phyloP scores from a whole-genome alignment of 2,329 filamentous ascomycete genomes.

The Ophiocordyceps australis region DNA sequence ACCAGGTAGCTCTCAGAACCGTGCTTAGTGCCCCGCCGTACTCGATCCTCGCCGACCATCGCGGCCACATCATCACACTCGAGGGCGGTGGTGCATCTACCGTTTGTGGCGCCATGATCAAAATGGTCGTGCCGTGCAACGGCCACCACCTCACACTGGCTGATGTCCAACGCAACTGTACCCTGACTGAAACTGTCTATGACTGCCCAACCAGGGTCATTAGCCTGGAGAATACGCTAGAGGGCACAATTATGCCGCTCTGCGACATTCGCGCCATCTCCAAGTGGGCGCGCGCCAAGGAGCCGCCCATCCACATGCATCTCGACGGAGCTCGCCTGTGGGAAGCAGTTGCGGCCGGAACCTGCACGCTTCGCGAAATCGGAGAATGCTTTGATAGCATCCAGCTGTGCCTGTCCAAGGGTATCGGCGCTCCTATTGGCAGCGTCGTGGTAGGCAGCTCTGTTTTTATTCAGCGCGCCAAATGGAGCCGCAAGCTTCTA shows the following conservation, averaged over 20 bases:
- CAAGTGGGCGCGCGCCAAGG: slow-evolving; percentile 38
- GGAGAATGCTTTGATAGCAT: slow-evolving; percentile 52
- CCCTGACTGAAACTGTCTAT: too few species aligned
- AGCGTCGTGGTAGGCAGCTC: slow-evolving; percentile 45
- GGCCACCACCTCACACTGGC: slow-evolving; percentile 56
- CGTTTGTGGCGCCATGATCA: slow-evolving; percentile 41
- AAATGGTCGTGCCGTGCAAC: slow-evolving; percentile 49
- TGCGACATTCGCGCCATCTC: slow-evolving; percentile 49
- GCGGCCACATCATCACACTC: slow-evolving; percentile 56
- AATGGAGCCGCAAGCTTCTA: slow-evolving; percentile 43
- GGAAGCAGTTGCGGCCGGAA: slow-evolving; percentile 58
- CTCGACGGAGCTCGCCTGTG: slow-evolving; percentile 68
- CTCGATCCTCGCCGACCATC: slow-evolving; percentile 56
- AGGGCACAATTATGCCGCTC: slow-evolving; percentile 61
- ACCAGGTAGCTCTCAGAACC: slow-evolving; percentile 67
- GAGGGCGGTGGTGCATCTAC: slow-evolving; percentile 36
- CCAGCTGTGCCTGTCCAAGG: slow-evolving; percentile 65
- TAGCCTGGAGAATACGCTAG: slow-evolving; percentile 68
- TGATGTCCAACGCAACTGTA: slow-evolving; percentile 49
- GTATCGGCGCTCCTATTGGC: slow-evolving; percentile 62
- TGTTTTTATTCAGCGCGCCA: slow-evolving; percentile 15
- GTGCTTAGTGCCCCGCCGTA: slow-evolving; percentile 66
- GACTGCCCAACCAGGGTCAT: slow-evolving; percentile 65
- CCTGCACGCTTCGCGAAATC: slow-evolving; percentile 46
- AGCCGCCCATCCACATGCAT: slow-evolving; percentile 46